Conservation (phyloP, 169 alveolate genomes). For the Plasmodium relictum region DNA sequence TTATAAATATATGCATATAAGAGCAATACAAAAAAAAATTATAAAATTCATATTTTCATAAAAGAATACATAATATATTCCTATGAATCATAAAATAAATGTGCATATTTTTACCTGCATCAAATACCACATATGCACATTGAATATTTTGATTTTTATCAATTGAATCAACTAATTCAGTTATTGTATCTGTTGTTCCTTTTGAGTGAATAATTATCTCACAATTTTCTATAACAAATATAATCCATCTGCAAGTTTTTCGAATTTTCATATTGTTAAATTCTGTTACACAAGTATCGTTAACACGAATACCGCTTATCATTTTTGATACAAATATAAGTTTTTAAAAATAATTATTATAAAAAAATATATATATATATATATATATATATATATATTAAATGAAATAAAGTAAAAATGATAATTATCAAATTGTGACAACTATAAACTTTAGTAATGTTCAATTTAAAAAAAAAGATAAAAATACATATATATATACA, state of each 20-base stretch:
- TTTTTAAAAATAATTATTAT: background rate
- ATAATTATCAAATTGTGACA: background rate
- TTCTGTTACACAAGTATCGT: conserved; percentile 82
- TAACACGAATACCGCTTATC: conserved; percentile 87
- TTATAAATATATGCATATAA: too few species aligned
- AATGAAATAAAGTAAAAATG: background rate
- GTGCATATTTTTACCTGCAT: conserved; percentile 77
- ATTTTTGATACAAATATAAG: conserved; percentile 61
- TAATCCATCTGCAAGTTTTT: conserved; percentile 82
- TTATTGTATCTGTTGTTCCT: conserved; percentile 41
- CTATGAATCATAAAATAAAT: background rate
- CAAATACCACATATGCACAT: conserved; percentile 87
- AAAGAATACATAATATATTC: background rate
- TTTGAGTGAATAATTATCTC: conserved; percentile 74
- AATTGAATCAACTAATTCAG: conserved; percentile 56
- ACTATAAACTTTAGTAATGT: background rate
- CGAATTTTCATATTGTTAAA: conserved; percentile 83
- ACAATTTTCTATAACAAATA: conserved; percentile 80
- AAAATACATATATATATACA: background rate
- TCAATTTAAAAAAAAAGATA: background rate
- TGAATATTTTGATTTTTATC: conserved; percentile 76
- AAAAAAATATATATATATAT: conserved; percentile 18
- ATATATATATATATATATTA: background rate
- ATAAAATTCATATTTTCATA: too few species aligned
- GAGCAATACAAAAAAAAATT: too few species aligned